Base-by-base conservation (phyloP, 2,329 filamentous ascomycete genomes). In the Myriosclerotinia scirpicola region DNA sequence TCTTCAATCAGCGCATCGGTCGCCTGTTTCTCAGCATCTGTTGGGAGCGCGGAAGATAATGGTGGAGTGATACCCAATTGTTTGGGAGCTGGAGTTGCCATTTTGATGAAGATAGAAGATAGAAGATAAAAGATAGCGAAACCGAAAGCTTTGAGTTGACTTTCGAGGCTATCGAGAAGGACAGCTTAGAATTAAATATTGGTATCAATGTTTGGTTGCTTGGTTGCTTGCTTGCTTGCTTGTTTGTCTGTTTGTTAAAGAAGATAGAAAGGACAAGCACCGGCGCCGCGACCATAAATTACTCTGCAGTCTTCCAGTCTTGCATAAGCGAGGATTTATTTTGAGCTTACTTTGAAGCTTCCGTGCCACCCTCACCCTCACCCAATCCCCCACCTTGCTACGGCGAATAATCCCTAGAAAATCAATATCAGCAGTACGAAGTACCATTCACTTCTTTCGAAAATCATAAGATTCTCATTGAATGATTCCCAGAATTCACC, bases 1-100 rank as follows among this genome's bases (percentile, higher is more conserved):
- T 97, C 93, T 66, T 91, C 87, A 66, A 97, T 85, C 54, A 99
- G 85, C 66, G 88, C 83, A 71, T 92, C 88, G 73, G 92, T 96
- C 61, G 90, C 86, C 70, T 89, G 84, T 66, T 90, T 85, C 77
- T 99, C 94, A 48, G 85, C 81, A 65, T 90, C 85, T 1, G 90
- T 95, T 5, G 95, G 95, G 34, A 93, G 83, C 30, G 84, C 82
- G 15, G 84, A 84, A 26, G 93, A 96, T 48, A 99, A 91, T 56
- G 95, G 90, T 73, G 89, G 89, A 67, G 93, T 97, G 56, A 96
- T 86, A 75, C 94, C 94, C 54, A 72, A 67, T 62, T 67, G 72
- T 68, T 72, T 74, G 20, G 68, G 61, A 46, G 67, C 69, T 67
- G 67, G 64, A 69, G 71, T 65, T 63, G 75, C 73, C 75, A 77